phyloP scores from a whole-genome alignment of 345 rosid genomes.

The Gossypium longicalyx region DNA sequence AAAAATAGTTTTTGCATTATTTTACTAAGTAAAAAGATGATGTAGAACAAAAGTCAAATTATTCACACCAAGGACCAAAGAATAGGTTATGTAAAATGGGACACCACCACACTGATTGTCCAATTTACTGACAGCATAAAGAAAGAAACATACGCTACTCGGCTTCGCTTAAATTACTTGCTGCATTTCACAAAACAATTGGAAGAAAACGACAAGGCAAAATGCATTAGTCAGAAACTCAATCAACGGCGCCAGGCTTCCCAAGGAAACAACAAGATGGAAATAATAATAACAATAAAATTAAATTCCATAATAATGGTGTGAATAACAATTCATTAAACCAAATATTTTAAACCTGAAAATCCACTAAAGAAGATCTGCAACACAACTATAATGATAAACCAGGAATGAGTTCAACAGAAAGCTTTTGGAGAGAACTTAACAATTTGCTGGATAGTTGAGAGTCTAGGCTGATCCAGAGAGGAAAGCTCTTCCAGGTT shows the following conservation, averaged over 20 bases:
- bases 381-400: neutral
- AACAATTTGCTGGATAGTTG: neutral
- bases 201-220: neutral
- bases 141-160: too few species aligned
- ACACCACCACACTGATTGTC: too few species aligned
- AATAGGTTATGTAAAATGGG: too few species aligned
- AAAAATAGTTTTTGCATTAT: too few species aligned
- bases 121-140: too few species aligned
- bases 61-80: too few species aligned
- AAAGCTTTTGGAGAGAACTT: neutral
- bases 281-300: neutral
- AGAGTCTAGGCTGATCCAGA: constrained; percentile 11
- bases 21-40: neutral
- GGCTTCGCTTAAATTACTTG: neutral
- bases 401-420: neutral
- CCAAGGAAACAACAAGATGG: neutral
- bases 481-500: constrained; percentile 42
- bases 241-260: neutral
- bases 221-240: neutral
- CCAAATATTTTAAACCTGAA: neutral
- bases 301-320: neutral
- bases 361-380: neutral
- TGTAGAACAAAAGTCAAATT: neutral
- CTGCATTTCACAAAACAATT: neutral
- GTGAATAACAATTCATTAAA: neutral